Evolutionary conservation across 805 yeast species (phyloP).

Genomic region (Candida odintsovae): DNA sequence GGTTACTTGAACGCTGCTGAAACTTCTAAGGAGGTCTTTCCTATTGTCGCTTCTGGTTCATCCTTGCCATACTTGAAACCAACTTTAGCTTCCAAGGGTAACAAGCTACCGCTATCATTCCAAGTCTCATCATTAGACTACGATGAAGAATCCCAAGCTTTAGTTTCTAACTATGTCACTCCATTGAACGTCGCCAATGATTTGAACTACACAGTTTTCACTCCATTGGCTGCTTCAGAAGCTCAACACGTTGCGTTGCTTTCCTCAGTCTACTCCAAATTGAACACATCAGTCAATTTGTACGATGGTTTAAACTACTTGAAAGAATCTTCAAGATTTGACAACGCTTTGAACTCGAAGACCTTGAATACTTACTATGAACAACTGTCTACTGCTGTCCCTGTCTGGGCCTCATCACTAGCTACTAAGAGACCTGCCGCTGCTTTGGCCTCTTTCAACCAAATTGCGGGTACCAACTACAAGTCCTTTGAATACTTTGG

Average conservation of each 20-base stretch:
- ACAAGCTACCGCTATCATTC: conserved; percentile 53
- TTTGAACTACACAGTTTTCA: conserved; percentile 60
- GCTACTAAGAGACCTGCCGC: conserved; percentile 34
- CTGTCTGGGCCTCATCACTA: conserved; percentile 22
- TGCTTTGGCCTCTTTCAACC: conserved; percentile 47
- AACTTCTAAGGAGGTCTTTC: conserved; percentile 25
- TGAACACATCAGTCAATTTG: conserved; percentile 55
- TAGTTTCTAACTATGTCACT: conserved; percentile 59
- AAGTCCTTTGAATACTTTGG: conserved; percentile 71
- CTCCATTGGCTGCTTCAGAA: conserved; percentile 59
- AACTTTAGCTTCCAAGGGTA: conserved; percentile 32
- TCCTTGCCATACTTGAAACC: conserved; percentile 67
- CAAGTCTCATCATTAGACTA: conserved; percentile 75
- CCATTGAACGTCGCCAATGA: conserved; percentile 58
- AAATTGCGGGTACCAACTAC: conserved; percentile 46
- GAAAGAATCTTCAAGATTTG: conserved; percentile 36
- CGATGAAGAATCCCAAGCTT: conserved; percentile 42
- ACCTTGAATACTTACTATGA: conserved; percentile 1
- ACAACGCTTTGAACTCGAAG: conserved; percentile 38
- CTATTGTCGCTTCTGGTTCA: conserved; percentile 59
- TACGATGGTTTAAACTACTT: conserved; percentile 74
- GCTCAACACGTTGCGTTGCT: conserved; percentile 63
- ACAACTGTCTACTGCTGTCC: conserved; percentile 14
- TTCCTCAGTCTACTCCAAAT: conserved; percentile 54
- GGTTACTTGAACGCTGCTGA: conserved; percentile 51